Evolutionary conservation across 176 grass and related monocot species (phyloP), one percentile per base, ranked within the genome.

Genomic region (Neostapfia colusana): DNA sequence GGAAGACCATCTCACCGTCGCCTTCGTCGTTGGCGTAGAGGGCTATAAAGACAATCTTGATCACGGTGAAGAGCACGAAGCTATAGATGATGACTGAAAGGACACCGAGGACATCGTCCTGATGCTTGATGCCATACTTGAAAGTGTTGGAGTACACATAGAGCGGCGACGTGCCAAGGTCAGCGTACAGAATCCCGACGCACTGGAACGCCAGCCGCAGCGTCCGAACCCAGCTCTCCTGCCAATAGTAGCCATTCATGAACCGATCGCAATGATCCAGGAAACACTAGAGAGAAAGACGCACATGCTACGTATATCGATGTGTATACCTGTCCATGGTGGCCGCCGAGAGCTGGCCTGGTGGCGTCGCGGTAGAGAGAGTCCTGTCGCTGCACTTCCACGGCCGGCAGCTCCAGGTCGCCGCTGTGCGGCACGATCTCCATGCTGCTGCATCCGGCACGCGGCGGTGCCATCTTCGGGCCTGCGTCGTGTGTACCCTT

Each of bases 21-120:
- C 87, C 87, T 18, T 85, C 69, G n/a, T 89, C 87, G 42, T 89
- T 85, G 25, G 87, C 82, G 6, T 82, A 24, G 4, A 89, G 82
- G 18, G 79, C 87, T 5, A 89, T 49, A 14, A 85, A 58, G 35
- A 84, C 71, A 17, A 82, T 72, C 61, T 89, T 89, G 82, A 82
- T 9, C 17, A 82, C 49, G 3, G 82, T 60, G 62, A 89, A 63
- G 65, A 89, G 78, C 13, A 76, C 0, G 38, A 89, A 50, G 57
- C 77, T 85, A 72, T 82, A 89, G 57, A 89, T 73, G 58, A 89
- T 81, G 40, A 89, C 78, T 48, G 77, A 89, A 45, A 89, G 87
- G 25, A 85, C 87, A 2, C 82, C 87, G 0, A 89, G 8, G 50
- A 85, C 5, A 49, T 89, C 87, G 6, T 85, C 68, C 0, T 67